These are phyloP conservation scores for Salvia sclarea DNA, from an alignment of 305 asterid species.

Conservation along the genomic window DNA sequence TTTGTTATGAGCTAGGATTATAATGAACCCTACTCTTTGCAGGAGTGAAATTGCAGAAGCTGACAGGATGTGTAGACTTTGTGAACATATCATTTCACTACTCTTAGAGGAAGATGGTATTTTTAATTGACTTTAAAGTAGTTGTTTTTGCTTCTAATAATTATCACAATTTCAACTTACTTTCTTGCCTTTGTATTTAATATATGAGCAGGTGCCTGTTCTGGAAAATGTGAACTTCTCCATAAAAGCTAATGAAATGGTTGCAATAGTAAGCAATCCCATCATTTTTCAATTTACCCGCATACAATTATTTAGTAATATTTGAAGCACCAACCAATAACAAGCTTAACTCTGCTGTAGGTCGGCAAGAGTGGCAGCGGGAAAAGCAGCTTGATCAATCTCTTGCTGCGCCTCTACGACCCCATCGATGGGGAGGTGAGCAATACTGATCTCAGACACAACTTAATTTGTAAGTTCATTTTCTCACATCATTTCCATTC, in stretches of 20 bases:
- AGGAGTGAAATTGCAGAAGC: slow-evolving; percentile 44
- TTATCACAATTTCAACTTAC: not conserved
- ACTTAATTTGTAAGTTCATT: not conserved
- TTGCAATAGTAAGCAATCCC: slow-evolving; percentile 45
- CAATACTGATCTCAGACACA: slow-evolving; percentile 17
- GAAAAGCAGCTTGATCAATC: slow-evolving; percentile 51
- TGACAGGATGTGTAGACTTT: slow-evolving; percentile 50
- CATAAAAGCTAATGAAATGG: slow-evolving; percentile 47
- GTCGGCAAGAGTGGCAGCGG: slow-evolving; percentile 53
- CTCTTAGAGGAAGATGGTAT: slow-evolving; percentile 52
- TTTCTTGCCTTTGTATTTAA: not conserved
- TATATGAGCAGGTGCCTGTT: slow-evolving; percentile 46
- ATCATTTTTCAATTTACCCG: not conserved
- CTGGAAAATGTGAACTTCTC: slow-evolving; percentile 47
- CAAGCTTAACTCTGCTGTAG: slow-evolving; percentile 33
- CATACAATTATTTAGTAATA: not conserved
- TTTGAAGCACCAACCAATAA: slow-evolving; percentile 9
- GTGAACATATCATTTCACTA: slow-evolving; percentile 49
- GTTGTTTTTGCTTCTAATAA: slow-evolving; percentile 5
- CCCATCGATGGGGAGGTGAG: slow-evolving; percentile 54
- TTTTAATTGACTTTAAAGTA: not conserved
- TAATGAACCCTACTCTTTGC: slow-evolving; percentile 12
- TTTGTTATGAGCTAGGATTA: slow-evolving; percentile 2
- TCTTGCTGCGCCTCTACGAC: slow-evolving; percentile 50
- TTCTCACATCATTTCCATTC: not conserved